Conservation (phyloP, 1,139 yeast species). For the Candida dubliniensis region DNA sequence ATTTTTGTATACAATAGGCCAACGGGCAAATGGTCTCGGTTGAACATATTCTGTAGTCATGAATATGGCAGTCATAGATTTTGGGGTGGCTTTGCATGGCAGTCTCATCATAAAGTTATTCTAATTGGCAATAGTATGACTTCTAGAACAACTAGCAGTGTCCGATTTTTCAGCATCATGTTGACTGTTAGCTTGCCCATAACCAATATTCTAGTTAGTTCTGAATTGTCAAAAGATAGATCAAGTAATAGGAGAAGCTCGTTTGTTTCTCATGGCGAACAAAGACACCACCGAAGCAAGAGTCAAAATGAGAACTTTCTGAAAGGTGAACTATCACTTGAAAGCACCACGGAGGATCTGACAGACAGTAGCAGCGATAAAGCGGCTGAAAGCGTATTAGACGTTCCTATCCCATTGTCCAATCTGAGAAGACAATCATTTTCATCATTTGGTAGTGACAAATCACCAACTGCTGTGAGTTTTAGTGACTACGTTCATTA, state of each 20-base stretch:
- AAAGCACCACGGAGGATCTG: slow-evolving; percentile 14
- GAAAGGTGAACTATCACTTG: slow-evolving; percentile 3
- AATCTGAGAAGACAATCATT: slow-evolving; percentile 9
- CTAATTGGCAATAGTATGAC: slow-evolving; percentile 54
- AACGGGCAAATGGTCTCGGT: slow-evolving; percentile 63
- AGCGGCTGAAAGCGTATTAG: background rate
- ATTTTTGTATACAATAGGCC: slow-evolving; percentile 60
- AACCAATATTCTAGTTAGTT: slow-evolving; percentile 55
- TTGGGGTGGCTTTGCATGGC: slow-evolving; percentile 73
- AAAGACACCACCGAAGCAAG: background rate
- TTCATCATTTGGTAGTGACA: slow-evolving; percentile 14
- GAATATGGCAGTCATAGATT: slow-evolving; percentile 58
- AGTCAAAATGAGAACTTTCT: background rate
- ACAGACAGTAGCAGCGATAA: slow-evolving; percentile 19
- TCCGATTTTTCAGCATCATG: slow-evolving; percentile 58
- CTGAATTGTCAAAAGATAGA: slow-evolving; percentile 38
- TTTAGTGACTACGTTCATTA: slow-evolving; percentile 76
- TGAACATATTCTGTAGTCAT: slow-evolving; percentile 58
- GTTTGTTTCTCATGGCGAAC: slow-evolving; percentile 17
- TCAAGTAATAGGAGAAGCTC: slow-evolving; percentile 23
- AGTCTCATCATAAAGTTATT: slow-evolving; percentile 68
- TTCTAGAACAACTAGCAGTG: slow-evolving; percentile 49
- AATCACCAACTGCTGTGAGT: slow-evolving; percentile 30
- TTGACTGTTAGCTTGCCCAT: slow-evolving; percentile 66
- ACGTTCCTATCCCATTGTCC: slow-evolving; percentile 8